Evolutionary conservation across 768 basidiomycete genomes (phyloP), one percentile per base, ranked within the genome.

Genomic region (Candolleomyces aberdarensis): DNA sequence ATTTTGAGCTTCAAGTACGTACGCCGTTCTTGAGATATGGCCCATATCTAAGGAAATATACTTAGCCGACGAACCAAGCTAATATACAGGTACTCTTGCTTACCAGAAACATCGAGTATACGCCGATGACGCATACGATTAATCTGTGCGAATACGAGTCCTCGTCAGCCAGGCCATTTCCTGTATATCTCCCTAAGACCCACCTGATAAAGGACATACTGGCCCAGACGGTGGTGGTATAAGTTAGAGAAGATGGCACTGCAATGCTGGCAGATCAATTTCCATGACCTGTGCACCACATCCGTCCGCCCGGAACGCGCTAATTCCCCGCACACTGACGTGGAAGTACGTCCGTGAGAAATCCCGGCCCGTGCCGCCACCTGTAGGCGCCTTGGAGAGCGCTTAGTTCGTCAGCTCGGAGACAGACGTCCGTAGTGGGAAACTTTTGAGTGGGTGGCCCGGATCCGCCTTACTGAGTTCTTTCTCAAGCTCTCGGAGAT

Each of bases 11-110:
- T 44, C 17, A 15, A 54, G 7, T 56, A 74, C 85, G 67, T 74
- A 97, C 96, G 72, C 74, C 96, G 82, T 78, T 98, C 97, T 78
- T 99, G 97, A 9, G 94, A 92, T 48, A 96, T 85, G 11, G 92
- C 94, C 94, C 94, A 93, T 54, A 94, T 72, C 92, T 94, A 64
- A 8, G 26, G 48, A 61, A 19, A 39, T 15, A n/a, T 22, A 47
- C 44, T 52, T 52, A 52, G 29, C 40, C 56, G 26, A 26, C 63
- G 41, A 62, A 39, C 67, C 60, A 36, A 51, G 49, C 4, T 32
- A 39, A 5, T 14, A 49, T 54, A 32, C n/a, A 31, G 26, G 57
- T 44, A n/a, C 0, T 61, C 26, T 56, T 44, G 58, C 88, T 74
- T 67, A 91, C 91, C 65, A 98, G 78, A 72, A 97, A 98, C 83